Conservation (phyloP, 495 filamentous ascomycete genomes). For the Hypoxylon crocopeplum region DNA sequence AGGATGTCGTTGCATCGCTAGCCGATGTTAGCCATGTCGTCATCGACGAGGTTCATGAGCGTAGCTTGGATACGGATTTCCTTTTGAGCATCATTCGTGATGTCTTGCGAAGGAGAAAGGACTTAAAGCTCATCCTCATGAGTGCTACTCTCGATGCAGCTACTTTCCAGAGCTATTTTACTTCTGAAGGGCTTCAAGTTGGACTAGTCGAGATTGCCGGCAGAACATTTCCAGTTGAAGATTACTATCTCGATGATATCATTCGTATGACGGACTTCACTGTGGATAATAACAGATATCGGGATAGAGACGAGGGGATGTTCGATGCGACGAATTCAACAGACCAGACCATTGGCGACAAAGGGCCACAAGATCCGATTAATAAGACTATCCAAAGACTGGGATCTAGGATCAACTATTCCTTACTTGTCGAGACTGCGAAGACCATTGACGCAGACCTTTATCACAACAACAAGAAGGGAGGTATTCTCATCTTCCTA, state of each 20-base stretch:
- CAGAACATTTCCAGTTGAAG: conserved; percentile 86
- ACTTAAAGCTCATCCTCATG: conserved; percentile 96
- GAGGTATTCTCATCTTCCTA: conserved; percentile 93
- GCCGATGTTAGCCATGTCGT: conserved; percentile 93
- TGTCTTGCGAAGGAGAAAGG: conserved; percentile 74
- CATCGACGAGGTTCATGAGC: conserved; percentile 96
- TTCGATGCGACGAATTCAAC: conserved; percentile 43
- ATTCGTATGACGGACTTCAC: conserved; percentile 79
- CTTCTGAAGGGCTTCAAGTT: conserved; percentile 65
- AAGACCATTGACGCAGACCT: conserved; percentile 80
- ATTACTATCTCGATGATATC: conserved; percentile 91
- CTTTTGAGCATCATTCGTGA: conserved; percentile 87
- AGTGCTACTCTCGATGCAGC: conserved; percentile 93
- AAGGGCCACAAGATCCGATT: conserved; percentile 52
- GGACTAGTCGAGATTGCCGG: conserved; percentile 85
- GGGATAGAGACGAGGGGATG: conserved; percentile 39
- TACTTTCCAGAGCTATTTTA: conserved; percentile 87
- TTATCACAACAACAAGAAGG: conserved; percentile 61
- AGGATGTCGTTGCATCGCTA: conserved; percentile 79
- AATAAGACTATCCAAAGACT: conserved; percentile 74
- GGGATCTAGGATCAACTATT: conserved; percentile 91
- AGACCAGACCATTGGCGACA: conserved; percentile 14
- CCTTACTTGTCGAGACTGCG: conserved; percentile 80
- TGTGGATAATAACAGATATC: conserved; percentile 44
- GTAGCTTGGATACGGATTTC: conserved; percentile 95